Base-by-base conservation (phyloP, 805 yeast genomes). In the Candida tallmaniae region DNA sequence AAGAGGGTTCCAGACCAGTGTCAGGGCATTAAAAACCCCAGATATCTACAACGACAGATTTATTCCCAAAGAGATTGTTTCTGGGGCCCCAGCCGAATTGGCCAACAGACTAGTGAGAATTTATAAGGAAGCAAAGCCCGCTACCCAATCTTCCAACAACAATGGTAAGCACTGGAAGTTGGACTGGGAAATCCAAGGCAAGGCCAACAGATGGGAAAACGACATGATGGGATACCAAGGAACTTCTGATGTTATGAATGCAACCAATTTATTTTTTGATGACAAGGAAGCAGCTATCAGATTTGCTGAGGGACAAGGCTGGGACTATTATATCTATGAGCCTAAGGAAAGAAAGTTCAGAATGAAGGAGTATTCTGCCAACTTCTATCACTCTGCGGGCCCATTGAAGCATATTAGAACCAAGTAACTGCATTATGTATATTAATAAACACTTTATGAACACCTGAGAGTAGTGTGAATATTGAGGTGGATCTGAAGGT, bases 181-280 rank as follows among this genome's bases (percentile, higher is more conserved):
- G 37, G 94, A 85, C 60, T 85, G 93, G 90, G 95, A 86, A 52
- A 74, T 84, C 27, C 62, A 80, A 37, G 78, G 78, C 29, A 76
- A 80, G 51, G 85, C 83, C 15, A 78, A 85, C 66, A 68, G 93
- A 55, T 85, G 95, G 95, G 95, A 85, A 55, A 85, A 85, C 60
- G 90, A 83, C 56, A 68, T 85, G 54, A 85, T 85, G 60, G 95
- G 95, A 17, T 85, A 83, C 68, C 89, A 83, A 51, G 74, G 84
- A 29, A 69, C 83, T 29, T 76, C 83, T 23, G 95, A 85, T 57
- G 80, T 78, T 61, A 80, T 86, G 83, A 83, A 84, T 63, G 87
- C 82, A 12, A 80, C 90, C 6, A 74, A 74, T 53, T 60, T 85
- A 68, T 78, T 78, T 55, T 85, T 85, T 56, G 82, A 78, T 51